A percentile compares a stretch with the other conserved stretches of the same genome.
Evolutionary conservation across 129 eudicot genomes (phyloP).

Genomic region (Lonicera japonica): DNA sequence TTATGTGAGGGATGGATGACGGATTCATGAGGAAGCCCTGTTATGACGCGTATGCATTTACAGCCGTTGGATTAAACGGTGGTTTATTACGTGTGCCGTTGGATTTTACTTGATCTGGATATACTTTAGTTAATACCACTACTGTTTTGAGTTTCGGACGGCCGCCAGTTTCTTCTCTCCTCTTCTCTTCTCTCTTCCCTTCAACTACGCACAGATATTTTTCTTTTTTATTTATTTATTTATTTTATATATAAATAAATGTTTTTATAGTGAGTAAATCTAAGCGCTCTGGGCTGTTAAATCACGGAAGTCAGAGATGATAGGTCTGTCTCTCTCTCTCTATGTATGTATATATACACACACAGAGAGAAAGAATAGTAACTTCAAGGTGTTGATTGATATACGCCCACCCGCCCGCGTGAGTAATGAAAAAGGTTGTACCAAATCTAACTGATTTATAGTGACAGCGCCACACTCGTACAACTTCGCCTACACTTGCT

Average conservation of each 20-base stretch:
- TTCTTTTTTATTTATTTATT: neutral
- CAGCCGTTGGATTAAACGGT: constrained; percentile 41
- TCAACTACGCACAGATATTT: neutral
- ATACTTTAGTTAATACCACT: too few relatives aligned
- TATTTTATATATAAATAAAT: too few relatives aligned
- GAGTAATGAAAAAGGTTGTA: too few relatives aligned
- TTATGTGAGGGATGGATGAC: constrained; percentile 31
- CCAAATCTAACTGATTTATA: too few relatives aligned
- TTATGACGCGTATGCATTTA: neutral
- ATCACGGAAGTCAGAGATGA: neutral
- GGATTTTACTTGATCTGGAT: constrained; percentile 17
- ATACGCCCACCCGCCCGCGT: too few relatives aligned
- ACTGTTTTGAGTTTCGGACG: constrained; percentile 30
- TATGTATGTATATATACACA: too few relatives aligned
- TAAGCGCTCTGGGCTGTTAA: neutral
- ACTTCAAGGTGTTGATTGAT: too few relatives aligned
- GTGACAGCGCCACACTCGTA: too few relatives aligned
- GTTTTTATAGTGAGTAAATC: neutral
- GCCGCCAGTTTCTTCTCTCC: constrained; percentile 28
- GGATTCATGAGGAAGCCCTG: constrained; percentile 66
- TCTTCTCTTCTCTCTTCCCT: neutral
- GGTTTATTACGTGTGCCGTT: constrained; percentile 28
- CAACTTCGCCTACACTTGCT: too few relatives aligned
- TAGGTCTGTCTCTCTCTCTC: too few relatives aligned
- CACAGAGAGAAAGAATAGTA: too few relatives aligned